Evolutionary conservation across 2,329 filamentous ascomycete species (phyloP), one percentile per base, ranked within the genome.

Genomic region (Simplicillium aogashimaense): DNA sequence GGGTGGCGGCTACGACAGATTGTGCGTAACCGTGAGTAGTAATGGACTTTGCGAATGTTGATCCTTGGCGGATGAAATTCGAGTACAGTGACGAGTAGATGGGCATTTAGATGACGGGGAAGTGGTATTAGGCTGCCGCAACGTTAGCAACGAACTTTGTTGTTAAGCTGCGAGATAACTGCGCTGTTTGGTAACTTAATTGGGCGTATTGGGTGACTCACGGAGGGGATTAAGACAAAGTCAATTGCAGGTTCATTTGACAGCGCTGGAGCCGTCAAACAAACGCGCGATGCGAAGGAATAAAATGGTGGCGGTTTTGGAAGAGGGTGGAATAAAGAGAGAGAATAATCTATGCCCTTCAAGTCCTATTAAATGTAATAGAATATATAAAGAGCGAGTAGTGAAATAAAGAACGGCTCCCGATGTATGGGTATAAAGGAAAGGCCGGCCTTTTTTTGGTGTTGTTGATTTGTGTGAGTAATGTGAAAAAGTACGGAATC

Each of bases 11-110:
- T 67, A 98, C 88, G 67, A 97, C 83, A 48, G 89, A 95, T 64
- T 97, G 90, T 54, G 89, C 89, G 76, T 95, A 97, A 67, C 90
- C 90, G 78, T 97, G 87, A 61, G 87, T 89, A 63, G 87, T 90
- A 64, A 97, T 84, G 58, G 89, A 88, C 72, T 97, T 97, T 60
- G 86, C 82, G 57, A 64, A 63, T 56, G 63, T 58, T 69, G 95
- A 84, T 83, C 86, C 89, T 76, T 90, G 86, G 74, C 92, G 90
- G 79, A 94, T 87, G 74, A 97, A 86, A 72, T 76, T 81, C 68
- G 78, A 73, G 66, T 79, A 81, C 50, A 82, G 67, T 58, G 74
- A 76, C 47, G 76, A 80, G 64, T 80, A 81, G 57, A 80, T 78
- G 66, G 78, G 78, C 90, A 95, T 97, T 94, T 94, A 95, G 86